Conservation (phyloP, 78 protist genomes). For the Andalucia godoyi region DNA sequence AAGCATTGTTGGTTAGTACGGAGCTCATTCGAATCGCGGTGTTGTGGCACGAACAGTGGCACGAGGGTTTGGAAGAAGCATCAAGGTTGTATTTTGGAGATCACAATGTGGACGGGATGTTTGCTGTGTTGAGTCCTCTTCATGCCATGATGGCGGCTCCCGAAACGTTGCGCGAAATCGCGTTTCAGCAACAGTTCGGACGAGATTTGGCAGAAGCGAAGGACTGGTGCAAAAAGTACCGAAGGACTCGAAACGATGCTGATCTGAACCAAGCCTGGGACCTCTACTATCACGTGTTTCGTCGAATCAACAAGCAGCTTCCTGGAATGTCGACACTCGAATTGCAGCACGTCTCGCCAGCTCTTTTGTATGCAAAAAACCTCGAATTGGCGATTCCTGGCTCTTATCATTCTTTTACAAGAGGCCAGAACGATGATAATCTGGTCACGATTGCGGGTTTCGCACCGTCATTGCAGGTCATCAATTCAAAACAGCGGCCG, state of each 20-base stretch:
- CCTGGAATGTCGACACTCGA: slow-evolving; percentile 75
- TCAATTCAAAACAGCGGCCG: slow-evolving; percentile 97
- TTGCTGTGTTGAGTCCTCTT: slow-evolving; percentile 71
- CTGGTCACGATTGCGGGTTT: slow-evolving; percentile 76
- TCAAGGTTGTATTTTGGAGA: slow-evolving; percentile 77
- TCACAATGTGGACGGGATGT: slow-evolving; percentile 71
- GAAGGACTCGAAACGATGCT: slow-evolving; percentile 24
- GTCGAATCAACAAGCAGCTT: slow-evolving; percentile 74
- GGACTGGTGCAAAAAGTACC: slow-evolving; percentile 56
- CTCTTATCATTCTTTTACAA: slow-evolving; percentile 17
- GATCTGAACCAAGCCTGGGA: slow-evolving; percentile 93
- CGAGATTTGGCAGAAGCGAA: slow-evolving; percentile 78
- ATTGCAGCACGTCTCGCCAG: slow-evolving; percentile 77
- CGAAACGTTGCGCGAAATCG: slow-evolving; percentile 74
- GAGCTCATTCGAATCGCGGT: slow-evolving; percentile 96
- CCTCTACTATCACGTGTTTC: slow-evolving; percentile 85
- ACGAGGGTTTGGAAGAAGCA: slow-evolving; percentile 95
- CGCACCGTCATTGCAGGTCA: slow-evolving; percentile 64
- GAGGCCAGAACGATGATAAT: slow-evolving; percentile 24
- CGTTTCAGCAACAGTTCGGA: slow-evolving; percentile 79
- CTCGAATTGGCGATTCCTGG: slow-evolving; percentile 95
- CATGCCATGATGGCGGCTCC: slow-evolving; percentile 80
- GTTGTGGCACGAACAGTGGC: slow-evolving; percentile 96
- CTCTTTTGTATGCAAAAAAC: slow-evolving; percentile 38
- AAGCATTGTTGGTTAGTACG: slow-evolving; percentile 73